Conservation (phyloP, 1,284 basidiomycete genomes). For the Malassezia arunalokei region DNA sequence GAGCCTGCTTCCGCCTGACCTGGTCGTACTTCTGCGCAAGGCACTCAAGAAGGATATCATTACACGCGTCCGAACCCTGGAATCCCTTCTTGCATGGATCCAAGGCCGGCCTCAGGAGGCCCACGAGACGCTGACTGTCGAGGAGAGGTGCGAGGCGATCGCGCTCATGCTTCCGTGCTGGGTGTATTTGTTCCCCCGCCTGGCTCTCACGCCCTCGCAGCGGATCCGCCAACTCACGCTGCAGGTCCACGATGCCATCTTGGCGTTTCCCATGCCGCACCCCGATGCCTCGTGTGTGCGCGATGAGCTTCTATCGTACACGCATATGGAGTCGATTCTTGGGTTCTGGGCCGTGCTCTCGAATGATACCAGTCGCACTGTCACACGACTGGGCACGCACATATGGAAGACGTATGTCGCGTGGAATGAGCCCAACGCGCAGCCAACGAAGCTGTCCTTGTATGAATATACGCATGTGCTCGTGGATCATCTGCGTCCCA, state of each 20-base stretch:
- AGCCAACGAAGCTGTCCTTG: conserved; percentile 1
- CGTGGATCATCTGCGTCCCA: conserved; percentile 16
- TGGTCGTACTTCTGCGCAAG: conserved; percentile 68
- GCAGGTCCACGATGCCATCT: conserved; percentile 59
- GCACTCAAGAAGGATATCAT: conserved; percentile 82
- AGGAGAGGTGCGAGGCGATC: conserved; percentile 49
- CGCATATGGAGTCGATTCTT: conserved; percentile 58
- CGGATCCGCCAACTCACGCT: conserved; percentile 62
- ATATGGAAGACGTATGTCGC: conserved; percentile 53
- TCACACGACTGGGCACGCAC: conserved; percentile 51
- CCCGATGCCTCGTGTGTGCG: conserved; percentile 42
- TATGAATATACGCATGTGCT: conserved; percentile 22
- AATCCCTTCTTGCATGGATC: conserved; percentile 67
- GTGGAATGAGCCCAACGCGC: conserved; percentile 5
- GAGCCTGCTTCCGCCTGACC: conserved; percentile 53
- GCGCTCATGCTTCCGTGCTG: conserved; percentile 68
- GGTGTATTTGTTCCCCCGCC: conserved; percentile 76
- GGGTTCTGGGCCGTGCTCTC: conserved; percentile 68
- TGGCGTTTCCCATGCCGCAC: conserved; percentile 49
- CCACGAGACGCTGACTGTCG: conserved; percentile 1
- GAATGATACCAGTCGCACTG: conserved; percentile 61
- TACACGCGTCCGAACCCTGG: conserved; percentile 73
- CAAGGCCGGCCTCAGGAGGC: conserved; percentile 48
- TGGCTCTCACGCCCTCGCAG: conserved; percentile 69
- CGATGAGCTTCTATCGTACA: conserved; percentile 55